phyloP scores from a whole-genome alignment of 768 basidiomycete genomes.

The Termitomyces titanicus region DNA sequence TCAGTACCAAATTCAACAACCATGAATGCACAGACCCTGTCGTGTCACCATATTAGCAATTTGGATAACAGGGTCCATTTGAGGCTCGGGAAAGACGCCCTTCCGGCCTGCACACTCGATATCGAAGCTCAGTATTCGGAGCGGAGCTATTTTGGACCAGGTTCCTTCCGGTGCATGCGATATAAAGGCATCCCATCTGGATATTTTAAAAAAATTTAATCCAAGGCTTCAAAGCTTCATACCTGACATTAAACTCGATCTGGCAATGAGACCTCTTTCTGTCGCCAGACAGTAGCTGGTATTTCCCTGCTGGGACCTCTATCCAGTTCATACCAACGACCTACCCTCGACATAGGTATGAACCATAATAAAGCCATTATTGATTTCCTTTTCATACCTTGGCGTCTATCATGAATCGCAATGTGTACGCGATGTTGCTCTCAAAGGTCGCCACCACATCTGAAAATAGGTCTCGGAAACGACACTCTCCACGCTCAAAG shows the following conservation, averaged over 20 bases:
- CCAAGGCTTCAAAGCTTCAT: conserved; percentile 11
- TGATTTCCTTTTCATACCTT: conserved; percentile 48
- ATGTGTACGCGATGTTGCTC: conserved; percentile 87
- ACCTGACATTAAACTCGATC: conserved; percentile 81
- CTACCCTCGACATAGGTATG: conserved; percentile 33
- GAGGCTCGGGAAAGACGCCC: conserved; percentile 93
- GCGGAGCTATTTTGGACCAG: conserved; percentile 90
- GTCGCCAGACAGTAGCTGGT: conserved; percentile 53
- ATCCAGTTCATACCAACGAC: conserved; percentile 99
- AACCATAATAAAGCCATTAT: background rate
- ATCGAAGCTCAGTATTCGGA: conserved; percentile 95
- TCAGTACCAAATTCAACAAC: conserved; percentile 3
- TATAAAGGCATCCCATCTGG: conserved; percentile 79
- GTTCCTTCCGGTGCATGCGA: conserved; percentile 90
- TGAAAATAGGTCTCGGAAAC: conserved; percentile 56
- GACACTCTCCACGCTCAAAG: conserved; percentile 74
- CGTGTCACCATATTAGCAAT: conserved; percentile 99
- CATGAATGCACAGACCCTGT: conserved; percentile 61
- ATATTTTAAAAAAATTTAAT: background rate
- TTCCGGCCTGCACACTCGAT: conserved; percentile 98
- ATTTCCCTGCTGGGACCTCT: conserved; percentile 83
- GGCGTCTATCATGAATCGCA: conserved; percentile 98
- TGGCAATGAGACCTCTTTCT: conserved; percentile 81
- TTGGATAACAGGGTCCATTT: conserved; percentile 92
- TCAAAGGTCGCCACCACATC: conserved; percentile 73